Base-by-base conservation (phyloP, 2,329 filamentous ascomycete species). In the Didymella glomerata region DNA sequence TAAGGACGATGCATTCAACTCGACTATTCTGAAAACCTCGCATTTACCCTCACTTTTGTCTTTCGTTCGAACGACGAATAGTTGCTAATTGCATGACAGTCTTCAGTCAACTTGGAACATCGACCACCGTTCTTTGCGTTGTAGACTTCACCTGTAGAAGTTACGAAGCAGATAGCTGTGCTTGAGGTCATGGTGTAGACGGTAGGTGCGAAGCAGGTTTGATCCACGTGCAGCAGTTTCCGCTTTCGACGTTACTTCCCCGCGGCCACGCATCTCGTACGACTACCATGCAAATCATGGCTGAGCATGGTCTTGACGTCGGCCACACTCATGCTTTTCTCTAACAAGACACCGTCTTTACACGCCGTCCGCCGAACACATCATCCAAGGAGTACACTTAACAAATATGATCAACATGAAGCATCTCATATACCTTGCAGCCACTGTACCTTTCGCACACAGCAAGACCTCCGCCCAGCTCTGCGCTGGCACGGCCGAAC, bases 1-100 rank as follows among this genome's bases (percentile, higher is more conserved):
- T 66, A 61, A 61, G 64, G 67, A 61, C 58, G 65, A 76, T 77
- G 75, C 74, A 72, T 70, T 75, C 63, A 76, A 73, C 66, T 59
- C 56, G 70, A 74, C 74, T 71, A 60, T 69, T 73, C 74, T 77
- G 75, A 77, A 54, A 63, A 13, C 25, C 36, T 55, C 46, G 32
- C 56, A 57, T 52, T 28, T 25, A 32, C 51, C 36, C 4, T 13
- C 9, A 25, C 32, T 50, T n/a, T 47, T 47, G 32, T 40, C 16
- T 27, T 8, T 13, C 4, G 11, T 7, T 16, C 5, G 25, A 48
- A 22, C 24, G 8, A 32, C 7, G 32, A 51, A 46, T 14, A 48
- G 14, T 11, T 34, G 40, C 56, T 59, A 34, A 59, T 51, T 20
- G 56, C 34, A 24, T n/a, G 9, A 45, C 30, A 59, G 49, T 32